phyloP scores from a whole-genome alignment of 2,329 filamentous ascomycete genomes.

The Epichloe glyceriae region DNA sequence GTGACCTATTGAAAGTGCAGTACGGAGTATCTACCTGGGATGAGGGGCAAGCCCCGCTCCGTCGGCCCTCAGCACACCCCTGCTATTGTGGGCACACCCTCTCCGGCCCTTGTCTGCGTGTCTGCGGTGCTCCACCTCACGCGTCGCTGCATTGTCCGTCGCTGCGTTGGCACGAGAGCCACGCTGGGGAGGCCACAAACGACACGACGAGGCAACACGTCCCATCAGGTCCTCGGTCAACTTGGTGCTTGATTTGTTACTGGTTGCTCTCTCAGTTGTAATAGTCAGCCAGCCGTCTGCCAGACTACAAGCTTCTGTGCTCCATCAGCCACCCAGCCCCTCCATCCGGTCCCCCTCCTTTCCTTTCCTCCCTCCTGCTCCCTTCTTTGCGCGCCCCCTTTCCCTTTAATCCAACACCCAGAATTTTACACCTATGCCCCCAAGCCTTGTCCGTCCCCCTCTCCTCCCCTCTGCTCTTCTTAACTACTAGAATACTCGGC shows the following conservation, averaged over 20 bases:
- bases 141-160: slow-evolving; percentile 5
- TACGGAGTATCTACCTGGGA: background rate
- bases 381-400: slow-evolving; percentile 11
- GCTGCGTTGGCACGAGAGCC: slow-evolving; percentile 17
- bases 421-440: slow-evolving; percentile 3
- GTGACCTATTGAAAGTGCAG: too few relatives aligned
- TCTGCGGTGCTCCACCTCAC: slow-evolving; percentile 2
- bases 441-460: background rate
- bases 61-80: background rate
- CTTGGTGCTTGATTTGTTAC: background rate
- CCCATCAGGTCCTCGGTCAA: slow-evolving; percentile 1
- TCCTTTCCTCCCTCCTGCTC: slow-evolving; percentile 6
- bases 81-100: background rate
- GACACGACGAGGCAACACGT: slow-evolving; percentile 1
- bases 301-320: slow-evolving; percentile 9
- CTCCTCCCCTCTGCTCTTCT: slow-evolving; percentile 7
- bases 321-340: slow-evolving; percentile 18
- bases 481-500: slow-evolving; percentile 6
- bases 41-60: slow-evolving; percentile 1
- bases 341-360: slow-evolving; percentile 11
- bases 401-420: slow-evolving; percentile 10
- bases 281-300: background rate
- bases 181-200: slow-evolving; percentile 10
- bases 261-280: background rate
- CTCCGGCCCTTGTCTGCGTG: background rate